Base-by-base conservation (phyloP, 2,329 filamentous ascomycete species). In the Calonectria pseudoreteaudii region DNA sequence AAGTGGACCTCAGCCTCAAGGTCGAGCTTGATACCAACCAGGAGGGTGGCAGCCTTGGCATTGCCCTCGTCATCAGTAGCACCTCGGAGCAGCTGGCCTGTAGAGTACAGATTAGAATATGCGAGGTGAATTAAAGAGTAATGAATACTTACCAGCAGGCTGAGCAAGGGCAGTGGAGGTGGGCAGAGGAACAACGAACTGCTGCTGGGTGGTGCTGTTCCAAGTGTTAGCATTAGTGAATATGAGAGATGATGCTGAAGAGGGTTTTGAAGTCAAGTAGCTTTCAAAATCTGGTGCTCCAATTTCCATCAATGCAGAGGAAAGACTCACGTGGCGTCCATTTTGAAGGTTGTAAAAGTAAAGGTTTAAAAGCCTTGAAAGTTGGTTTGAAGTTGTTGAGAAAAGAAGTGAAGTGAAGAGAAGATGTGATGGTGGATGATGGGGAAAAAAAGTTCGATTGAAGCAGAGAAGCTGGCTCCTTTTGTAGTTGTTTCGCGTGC, bases 41-140 rank as follows among this genome's bases (percentile, higher is more conserved):
- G 56, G 14, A 62, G 56, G 56, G 56, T 62, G 56, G 56, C 56
- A 41, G 56, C 56, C 56, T 62, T 62, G 56, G 56, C 56, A 34
- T 62, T 62, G 34, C 56, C 56, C 34, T 62, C 56, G 18, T 62
- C 56, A 9, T 62, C 56, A 23, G 56, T 62, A 23, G 56, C 56
- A 30, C 56, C 56, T 8, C 23, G 18, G n/a, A 62, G 56, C 8
- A 62, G 56, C 56, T 62, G 56, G 6, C 56, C 56, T 62, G 34
- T 28, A 11, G 14, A 23, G 8, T 3, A 8, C 8, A 8, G 10
- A n/a, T 62, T 20, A 62, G 56, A 20, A 28, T 41, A 13, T 1
- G 10, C 10, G 16, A 62, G 6, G 8, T 20, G 20, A 18, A 23
- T 13, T 41, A 13, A 13, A 30, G 5, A 41, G 10, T 18, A 13